phyloP scores from a whole-genome alignment of 1,284 basidiomycete species.

The Ceratobasidium papillatum region DNA sequence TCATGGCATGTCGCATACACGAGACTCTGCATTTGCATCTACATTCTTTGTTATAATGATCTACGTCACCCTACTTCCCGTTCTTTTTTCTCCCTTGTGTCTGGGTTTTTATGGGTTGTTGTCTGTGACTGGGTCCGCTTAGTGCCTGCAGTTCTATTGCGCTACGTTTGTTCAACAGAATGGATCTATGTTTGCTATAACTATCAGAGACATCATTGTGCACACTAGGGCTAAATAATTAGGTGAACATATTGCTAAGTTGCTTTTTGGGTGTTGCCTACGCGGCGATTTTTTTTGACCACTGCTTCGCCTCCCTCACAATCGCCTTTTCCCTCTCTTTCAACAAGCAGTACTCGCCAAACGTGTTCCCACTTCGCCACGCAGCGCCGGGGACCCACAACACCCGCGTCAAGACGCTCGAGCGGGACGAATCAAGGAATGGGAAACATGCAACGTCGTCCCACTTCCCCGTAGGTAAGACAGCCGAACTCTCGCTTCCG shows the following conservation, averaged over 20 bases:
- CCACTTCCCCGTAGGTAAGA: slow-evolving; percentile 73
- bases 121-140: slow-evolving; percentile 13
- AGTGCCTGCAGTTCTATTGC: slow-evolving; percentile 12
- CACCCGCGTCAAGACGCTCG: slow-evolving; percentile 72
- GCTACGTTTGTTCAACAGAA: slow-evolving; percentile 25
- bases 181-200: slow-evolving; percentile 3
- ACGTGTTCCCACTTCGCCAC: slow-evolving; percentile 63
- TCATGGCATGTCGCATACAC: slow-evolving; percentile 31
- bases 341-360: slow-evolving; percentile 61
- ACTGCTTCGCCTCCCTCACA: slow-evolving; percentile 44
- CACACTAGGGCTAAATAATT: slow-evolving; percentile 6
- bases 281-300: slow-evolving; percentile 20
- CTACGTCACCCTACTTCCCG: slow-evolving; percentile 14
- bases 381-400: slow-evolving; percentile 77
- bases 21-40: slow-evolving; percentile 36
- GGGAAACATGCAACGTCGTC: slow-evolving; percentile 76
- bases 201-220: slow-evolving; percentile 3
- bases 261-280: background rate
- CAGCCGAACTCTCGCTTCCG: slow-evolving; percentile 57
- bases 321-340: slow-evolving; percentile 48
- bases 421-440: slow-evolving; percentile 84
- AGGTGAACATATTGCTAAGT: background rate
- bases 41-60: slow-evolving; percentile 27
- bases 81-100: slow-evolving; percentile 7
- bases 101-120: slow-evolving; percentile 1